Base-by-base conservation (phyloP, 176 grass and related monocot genomes). In the Musa beccarii region DNA sequence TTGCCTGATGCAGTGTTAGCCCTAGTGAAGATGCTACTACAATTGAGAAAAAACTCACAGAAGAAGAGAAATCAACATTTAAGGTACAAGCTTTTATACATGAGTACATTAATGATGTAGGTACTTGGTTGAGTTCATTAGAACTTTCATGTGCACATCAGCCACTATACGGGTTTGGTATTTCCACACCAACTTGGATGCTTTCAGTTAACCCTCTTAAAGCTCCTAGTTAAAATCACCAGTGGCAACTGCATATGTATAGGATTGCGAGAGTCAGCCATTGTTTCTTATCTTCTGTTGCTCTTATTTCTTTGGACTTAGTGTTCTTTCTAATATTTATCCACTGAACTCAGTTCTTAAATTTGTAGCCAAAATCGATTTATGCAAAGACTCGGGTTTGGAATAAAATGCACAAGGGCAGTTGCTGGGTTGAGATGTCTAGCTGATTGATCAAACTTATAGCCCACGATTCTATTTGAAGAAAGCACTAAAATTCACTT, bases 11-110 rank as follows among this genome's bases (percentile, higher is more conserved):
- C 80, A 97, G 93, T 92, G 85, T 88, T 85, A 87, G 70, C 62
- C 82, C 87, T 79, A 86, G 66, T 72, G 86, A 97, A 66, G 87
- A 92, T 81, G 77, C 78, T 15, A 70, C 87, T 28, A 80, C 86
- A 65, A 72, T 86, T 68, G 84, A 55, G n/a, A 86, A 86, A 81
- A 84, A 89, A 70, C 87, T 97, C 76, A 87, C 90, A 51, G 75
- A 75, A 76, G 85, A 92, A 83, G 87, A 92, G 77, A 88, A 78
- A 75, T 75, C 62, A 70, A 92, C 78, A 22, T 83, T 90, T 79
- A 74, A 90, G 89, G 93, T 97, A 90, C 80, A 72, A 19, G 51
- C 12, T 76, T n/a, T 73, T 8, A 2, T 72, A 34, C 53, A 61
- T 62, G 61, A 49, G 9, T 15, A 26, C 49, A 67, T 76, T 13